These are phyloP conservation scores for Evernia prunastri DNA, from an alignment of 495 filamentous ascomycete species.

Conservation along the genomic window DNA sequence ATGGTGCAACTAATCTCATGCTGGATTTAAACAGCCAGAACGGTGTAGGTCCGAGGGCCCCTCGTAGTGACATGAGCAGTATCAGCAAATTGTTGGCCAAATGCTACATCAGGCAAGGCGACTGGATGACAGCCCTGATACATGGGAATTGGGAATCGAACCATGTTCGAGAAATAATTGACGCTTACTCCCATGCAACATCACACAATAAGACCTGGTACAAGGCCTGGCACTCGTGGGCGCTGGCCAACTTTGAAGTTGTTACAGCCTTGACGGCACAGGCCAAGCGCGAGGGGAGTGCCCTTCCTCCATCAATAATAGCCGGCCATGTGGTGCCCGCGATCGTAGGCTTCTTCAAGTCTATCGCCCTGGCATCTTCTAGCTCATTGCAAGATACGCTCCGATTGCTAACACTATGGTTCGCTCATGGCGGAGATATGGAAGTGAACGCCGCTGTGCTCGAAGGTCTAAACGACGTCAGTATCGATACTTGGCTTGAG, in stretches of 20 bases:
- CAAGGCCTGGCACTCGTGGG: conserved; percentile 99
- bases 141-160: conserved; percentile 81
- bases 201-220: conserved; percentile 90
- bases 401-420: conserved; percentile 89
- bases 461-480: conserved; percentile 83
- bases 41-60: conserved; percentile 27
- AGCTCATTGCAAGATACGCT: conserved; percentile 95
- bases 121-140: conserved; percentile 82
- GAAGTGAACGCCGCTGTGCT: conserved; percentile 84
- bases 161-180: conserved; percentile 66
- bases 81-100: conserved; percentile 75
- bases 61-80: conserved; percentile 35
- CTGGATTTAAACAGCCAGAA: conserved; percentile 16
- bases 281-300: conserved; percentile 49
- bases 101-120: conserved; percentile 89
- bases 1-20: conserved; percentile 22
- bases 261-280: conserved; percentile 69
- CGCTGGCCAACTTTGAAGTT: conserved; percentile 97
- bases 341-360: conserved; percentile 89
- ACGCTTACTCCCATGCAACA: conserved; percentile 83
- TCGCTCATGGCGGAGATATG: conserved; percentile 78
- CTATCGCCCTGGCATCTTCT: conserved; percentile 80
- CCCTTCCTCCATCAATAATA: conserved; percentile 57
- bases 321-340: conserved; percentile 89
- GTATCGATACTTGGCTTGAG: conserved; percentile 95